A percentile compares a stretch with the other conserved stretches of the same genome.
Evolutionary conservation across 768 basidiomycete species (phyloP).

Genomic region (Pisolithus orientalis): DNA sequence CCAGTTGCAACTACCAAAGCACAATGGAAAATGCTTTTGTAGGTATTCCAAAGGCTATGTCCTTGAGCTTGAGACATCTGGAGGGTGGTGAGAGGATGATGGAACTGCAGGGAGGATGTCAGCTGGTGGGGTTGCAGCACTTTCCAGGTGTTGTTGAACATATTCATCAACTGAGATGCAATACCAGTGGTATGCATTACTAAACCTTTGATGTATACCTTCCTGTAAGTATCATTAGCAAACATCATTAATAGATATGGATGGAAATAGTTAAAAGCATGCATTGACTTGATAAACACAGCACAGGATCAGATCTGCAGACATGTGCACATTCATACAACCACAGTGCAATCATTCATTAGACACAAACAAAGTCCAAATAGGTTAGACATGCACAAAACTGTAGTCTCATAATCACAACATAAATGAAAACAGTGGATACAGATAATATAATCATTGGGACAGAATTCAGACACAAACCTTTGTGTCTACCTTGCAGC

Average conservation of each 20-base stretch:
- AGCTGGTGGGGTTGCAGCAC: not conserved
- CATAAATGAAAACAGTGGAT: too few relatives aligned
- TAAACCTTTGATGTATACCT: slow-evolving; percentile 16
- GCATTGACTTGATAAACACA: too few relatives aligned
- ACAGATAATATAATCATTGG: too few relatives aligned
- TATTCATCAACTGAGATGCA: slow-evolving; percentile 2
- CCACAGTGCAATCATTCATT: too few relatives aligned
- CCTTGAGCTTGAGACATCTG: not conserved
- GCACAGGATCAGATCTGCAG: too few relatives aligned
- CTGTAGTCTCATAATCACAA: too few relatives aligned
- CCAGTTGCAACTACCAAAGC: slow-evolving; percentile 14
- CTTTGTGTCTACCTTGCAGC: slow-evolving; percentile 15
- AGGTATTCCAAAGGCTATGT: slow-evolving; percentile 14
- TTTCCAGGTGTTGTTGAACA: not conserved
- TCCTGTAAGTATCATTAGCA: slow-evolving; percentile 10
- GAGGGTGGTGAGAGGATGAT: not conserved
- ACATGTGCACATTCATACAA: too few relatives aligned
- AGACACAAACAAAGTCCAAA: too few relatives aligned
- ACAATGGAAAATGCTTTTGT: slow-evolving; percentile 18
- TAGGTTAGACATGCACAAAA: too few relatives aligned
- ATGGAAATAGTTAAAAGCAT: too few relatives aligned
- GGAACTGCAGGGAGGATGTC: not conserved
- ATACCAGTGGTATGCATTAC: slow-evolving; percentile 24
- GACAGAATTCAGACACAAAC: slow-evolving; percentile 8
- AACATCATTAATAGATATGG: not conserved